Evolutionary conservation across 2,329 filamentous ascomycete species (phyloP).

Genomic region (Pseudonectria buxi): DNA sequence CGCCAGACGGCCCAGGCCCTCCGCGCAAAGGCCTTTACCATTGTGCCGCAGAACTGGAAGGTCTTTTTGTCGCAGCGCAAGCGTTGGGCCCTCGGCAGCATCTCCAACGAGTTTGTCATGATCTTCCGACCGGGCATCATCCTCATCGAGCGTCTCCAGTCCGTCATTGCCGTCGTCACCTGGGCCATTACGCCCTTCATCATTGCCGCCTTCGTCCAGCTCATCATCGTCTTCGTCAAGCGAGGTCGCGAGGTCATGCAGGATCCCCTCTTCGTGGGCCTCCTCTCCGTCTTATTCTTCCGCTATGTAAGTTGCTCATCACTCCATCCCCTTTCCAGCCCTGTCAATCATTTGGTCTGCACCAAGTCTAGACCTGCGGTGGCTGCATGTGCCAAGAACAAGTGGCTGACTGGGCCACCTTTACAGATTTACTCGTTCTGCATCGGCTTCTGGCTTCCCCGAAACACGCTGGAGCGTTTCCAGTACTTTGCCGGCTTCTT

Average conservation of each 20-base stretch:
- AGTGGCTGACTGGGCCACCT: slow-evolving; percentile 9
- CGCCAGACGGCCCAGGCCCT: slow-evolving; percentile 41
- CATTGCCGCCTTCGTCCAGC: slow-evolving; percentile 32
- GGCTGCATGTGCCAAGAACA: slow-evolving; percentile 3
- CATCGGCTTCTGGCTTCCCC: slow-evolving; percentile 36
- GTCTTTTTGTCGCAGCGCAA: slow-evolving; percentile 44
- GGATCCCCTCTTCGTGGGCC: slow-evolving; percentile 30
- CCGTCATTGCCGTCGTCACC: slow-evolving; percentile 38
- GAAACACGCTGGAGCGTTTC: slow-evolving; percentile 30
- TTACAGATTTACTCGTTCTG: slow-evolving; percentile 33
- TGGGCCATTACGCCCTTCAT: slow-evolving; percentile 41
- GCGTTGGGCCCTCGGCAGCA: slow-evolving; percentile 42
- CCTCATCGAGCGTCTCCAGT: slow-evolving; percentile 37
- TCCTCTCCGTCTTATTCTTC: slow-evolving; percentile 31
- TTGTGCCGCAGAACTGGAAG: slow-evolving; percentile 37
- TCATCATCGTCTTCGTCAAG: slow-evolving; percentile 29
- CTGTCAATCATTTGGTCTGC: not conserved
- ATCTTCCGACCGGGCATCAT: slow-evolving; percentile 37
- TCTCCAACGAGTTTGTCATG: slow-evolving; percentile 43
- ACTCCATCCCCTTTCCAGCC: not conserved
- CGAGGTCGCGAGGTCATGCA: slow-evolving; percentile 27
- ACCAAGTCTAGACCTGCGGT: slow-evolving; percentile 5
- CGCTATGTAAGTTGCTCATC: slow-evolving; percentile 32
- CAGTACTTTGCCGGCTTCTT: slow-evolving; percentile 35
- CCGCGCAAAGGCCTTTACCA: slow-evolving; percentile 39